Conservation (phyloP, 139 green algal genomes). For the Limnomonas spitsbergensis region DNA sequence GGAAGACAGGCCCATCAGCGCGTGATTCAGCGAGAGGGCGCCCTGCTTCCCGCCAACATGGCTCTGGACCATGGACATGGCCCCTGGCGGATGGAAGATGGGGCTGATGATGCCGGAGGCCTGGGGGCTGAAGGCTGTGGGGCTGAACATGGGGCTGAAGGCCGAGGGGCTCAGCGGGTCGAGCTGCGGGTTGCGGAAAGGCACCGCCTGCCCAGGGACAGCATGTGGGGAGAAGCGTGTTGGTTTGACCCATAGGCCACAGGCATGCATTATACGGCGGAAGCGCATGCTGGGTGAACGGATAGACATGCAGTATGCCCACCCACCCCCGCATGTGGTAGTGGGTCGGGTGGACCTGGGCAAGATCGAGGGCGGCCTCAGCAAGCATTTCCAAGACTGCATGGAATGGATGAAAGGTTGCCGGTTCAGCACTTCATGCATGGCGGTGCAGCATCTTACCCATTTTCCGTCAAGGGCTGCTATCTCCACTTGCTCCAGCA, state of each 20-base stretch:
- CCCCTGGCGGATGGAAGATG: conserved; percentile 13
- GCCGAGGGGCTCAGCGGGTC: conserved; percentile 55
- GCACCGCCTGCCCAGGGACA: conserved; percentile 67
- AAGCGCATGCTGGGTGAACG: too few species aligned
- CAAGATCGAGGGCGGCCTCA: too few species aligned
- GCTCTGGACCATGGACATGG: conserved; percentile 28
- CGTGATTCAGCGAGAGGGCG: background rate
- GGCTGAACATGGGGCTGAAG: conserved; percentile 17
- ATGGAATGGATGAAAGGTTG: too few species aligned
- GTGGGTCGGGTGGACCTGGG: too few species aligned
- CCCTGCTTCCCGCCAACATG: background rate
- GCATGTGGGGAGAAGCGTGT: background rate
- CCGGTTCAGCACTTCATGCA: too few species aligned
- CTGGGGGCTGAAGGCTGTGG: background rate
- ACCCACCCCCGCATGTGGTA: too few species aligned
- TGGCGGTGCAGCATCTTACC: background rate
- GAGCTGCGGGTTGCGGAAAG: conserved; percentile 63
- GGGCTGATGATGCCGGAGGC: conserved; percentile 12
- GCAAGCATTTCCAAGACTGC: too few species aligned
- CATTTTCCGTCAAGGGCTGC: conserved; percentile 71
- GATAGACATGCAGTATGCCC: too few species aligned
- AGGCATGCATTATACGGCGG: too few species aligned
- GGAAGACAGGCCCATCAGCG: background rate
- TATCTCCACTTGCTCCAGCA: conserved; percentile 63
- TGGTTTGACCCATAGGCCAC: too few species aligned